Evolutionary conservation across 2,329 filamentous ascomycete genomes (phyloP).

Genomic region (Colletotrichum limetticola): DNA sequence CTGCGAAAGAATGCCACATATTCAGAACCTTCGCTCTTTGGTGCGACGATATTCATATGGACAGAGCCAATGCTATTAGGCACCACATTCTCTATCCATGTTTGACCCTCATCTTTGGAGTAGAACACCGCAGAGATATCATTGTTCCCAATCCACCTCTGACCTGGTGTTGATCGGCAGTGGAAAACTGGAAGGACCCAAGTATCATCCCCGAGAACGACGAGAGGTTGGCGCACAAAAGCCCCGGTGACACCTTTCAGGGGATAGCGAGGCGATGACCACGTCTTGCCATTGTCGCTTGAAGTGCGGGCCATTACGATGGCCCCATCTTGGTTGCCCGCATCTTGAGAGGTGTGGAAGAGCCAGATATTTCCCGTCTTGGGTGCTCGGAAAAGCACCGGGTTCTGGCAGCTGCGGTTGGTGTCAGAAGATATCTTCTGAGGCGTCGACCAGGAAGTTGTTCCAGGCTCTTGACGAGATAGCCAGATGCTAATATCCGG

Average conservation of each 20-base stretch:
- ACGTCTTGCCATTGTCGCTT: constrained; percentile 47
- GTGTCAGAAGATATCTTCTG: constrained; percentile 50
- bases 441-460: constrained; percentile 45
- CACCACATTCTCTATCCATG: constrained; percentile 51
- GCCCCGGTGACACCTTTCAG: constrained; percentile 48
- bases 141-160: constrained; percentile 56
- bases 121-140: constrained; percentile 53
- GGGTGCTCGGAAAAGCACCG: constrained; percentile 51
- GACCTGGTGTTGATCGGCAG: constrained; percentile 51
- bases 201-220: constrained; percentile 47
- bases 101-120: constrained; percentile 49
- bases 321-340: constrained; percentile 55
- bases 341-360: constrained; percentile 56
- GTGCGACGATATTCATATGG: constrained; percentile 54
- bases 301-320: constrained; percentile 50
- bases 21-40: constrained; percentile 35
- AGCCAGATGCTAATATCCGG: constrained; percentile 56
- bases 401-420: constrained; percentile 56
- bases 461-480: constrained; percentile 46
- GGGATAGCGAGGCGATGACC: constrained; percentile 45
- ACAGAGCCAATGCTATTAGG: constrained; percentile 51
- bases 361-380: constrained; percentile 49
- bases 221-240: constrained; percentile 54
- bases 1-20: constrained; percentile 54
- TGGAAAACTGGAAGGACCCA: constrained; percentile 57